phyloP scores from a whole-genome alignment of 2,329 filamentous ascomycete genomes.

The Penicillium sp. region DNA sequence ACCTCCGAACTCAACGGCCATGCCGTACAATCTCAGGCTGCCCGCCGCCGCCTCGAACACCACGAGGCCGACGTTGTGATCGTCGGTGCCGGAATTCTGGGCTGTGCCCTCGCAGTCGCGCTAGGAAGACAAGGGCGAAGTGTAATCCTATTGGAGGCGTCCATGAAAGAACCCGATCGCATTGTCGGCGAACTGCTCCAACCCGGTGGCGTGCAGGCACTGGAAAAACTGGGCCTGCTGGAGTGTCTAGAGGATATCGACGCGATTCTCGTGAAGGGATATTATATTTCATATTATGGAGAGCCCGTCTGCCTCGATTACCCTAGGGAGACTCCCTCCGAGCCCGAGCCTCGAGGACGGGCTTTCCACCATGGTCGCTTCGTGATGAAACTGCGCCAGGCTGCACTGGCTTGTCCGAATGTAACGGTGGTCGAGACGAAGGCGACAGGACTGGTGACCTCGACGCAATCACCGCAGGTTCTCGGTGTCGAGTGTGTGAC shows the following conservation, averaged over 20 bases:
- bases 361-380: constrained; percentile 95
- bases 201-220: constrained; percentile 80
- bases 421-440: constrained; percentile 91
- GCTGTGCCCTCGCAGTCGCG: constrained; percentile 80
- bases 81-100: constrained; percentile 86
- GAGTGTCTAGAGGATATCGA: constrained; percentile 89
- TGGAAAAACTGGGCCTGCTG: constrained; percentile 76
- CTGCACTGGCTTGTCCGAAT: constrained; percentile 74
- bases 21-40: constrained; percentile 28
- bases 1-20: constrained; percentile 29
- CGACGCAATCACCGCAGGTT: constrained; percentile 64
- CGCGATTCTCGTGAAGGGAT: constrained; percentile 77
- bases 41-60: constrained; percentile 54
- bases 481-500: constrained; percentile 80
- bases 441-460: constrained; percentile 72
- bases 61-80: constrained; percentile 81
- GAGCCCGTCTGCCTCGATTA: constrained; percentile 76
- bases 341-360: constrained; percentile 67
- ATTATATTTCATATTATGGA: constrained; percentile 82
- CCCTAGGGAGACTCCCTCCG: constrained; percentile 57
- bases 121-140: constrained; percentile 87
- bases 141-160: constrained; percentile 85
- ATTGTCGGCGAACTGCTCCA: constrained; percentile 96
- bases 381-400: constrained; percentile 75
- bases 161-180: constrained; percentile 86